Conservation (phyloP, 2,329 filamentous ascomycete genomes). For the Corniculantispora saksenae region DNA sequence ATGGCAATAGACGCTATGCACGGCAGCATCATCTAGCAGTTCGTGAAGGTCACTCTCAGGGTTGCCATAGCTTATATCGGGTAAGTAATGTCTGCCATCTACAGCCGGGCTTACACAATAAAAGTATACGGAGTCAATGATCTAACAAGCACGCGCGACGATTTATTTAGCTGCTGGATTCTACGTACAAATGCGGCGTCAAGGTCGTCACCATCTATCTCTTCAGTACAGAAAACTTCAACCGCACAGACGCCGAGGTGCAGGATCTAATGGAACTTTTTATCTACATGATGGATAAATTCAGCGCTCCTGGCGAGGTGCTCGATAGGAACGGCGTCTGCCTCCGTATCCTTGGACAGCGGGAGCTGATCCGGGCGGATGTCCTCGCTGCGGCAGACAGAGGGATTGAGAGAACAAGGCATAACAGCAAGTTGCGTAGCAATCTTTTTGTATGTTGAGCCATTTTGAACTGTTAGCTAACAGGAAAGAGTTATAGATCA, state of each 20-base stretch:
- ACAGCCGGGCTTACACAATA: not conserved
- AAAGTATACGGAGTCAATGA: not conserved
- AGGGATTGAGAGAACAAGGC: constrained; percentile 75
- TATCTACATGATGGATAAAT: constrained; percentile 80
- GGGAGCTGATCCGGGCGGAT: constrained; percentile 73
- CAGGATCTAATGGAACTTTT: constrained; percentile 91
- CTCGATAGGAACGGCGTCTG: constrained; percentile 82
- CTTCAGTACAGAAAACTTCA: constrained; percentile 95
- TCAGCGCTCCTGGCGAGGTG: constrained; percentile 82
- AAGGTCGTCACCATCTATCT: constrained; percentile 91
- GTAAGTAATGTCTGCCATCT: constrained; percentile 46
- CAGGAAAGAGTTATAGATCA: constrained; percentile 32
- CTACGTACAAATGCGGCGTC: constrained; percentile 90
- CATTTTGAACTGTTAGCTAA: not conserved
- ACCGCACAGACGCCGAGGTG: constrained; percentile 86
- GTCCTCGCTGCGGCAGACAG: constrained; percentile 79
- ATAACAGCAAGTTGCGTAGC: constrained; percentile 66
- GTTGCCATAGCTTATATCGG: constrained; percentile 82
- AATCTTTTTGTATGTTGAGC: not conserved
- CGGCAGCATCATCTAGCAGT: constrained; percentile 83
- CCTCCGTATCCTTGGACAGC: constrained; percentile 75
- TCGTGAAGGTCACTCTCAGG: constrained; percentile 84
- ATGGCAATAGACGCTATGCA: constrained; percentile 86
- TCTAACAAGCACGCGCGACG: not conserved
- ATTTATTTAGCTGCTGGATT: constrained; percentile 69